Evolutionary conservation across 768 basidiomycete genomes (phyloP), one percentile per base, ranked within the genome.

Genomic region (Lepiota venenata): DNA sequence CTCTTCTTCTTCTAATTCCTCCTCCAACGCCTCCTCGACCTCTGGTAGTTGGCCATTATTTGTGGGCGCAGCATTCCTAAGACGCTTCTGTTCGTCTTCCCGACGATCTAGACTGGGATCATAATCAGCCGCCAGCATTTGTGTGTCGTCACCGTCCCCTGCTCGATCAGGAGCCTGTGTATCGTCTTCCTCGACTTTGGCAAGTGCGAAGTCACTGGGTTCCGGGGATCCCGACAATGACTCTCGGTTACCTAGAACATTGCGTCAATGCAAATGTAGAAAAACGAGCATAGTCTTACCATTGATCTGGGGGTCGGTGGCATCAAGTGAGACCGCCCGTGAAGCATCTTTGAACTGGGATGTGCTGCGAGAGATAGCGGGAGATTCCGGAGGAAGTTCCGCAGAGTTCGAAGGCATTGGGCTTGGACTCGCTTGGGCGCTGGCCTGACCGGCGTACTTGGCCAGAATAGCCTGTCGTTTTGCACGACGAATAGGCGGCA

Each of bases 111-210:
- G 58, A 60, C 74, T 77, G 2, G 78, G 77, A 57, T 98, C 90
- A 69, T 97, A 97, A 70, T 98, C 95, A 42, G 93, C 95, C 18
- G 95, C 95, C 27, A 85, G 89, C 41, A 97, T 76, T 63, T 93
- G 89, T 60, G 88, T 84, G 66, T 75, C 68, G 50, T 70, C 72
- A 36, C 70, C 74, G 46, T 79, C 75, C 58, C 76, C 74, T 18
- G 21, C 32, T 7, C 20, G 38, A 29, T 68, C 69, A 58, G 73
- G 75, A 14, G 71, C 72, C 51, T 78, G 76, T 7, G 72, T 74
- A 35, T 79, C 72, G 15, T 79, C 73, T 16, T 84, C 80, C 20
- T 74, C 77, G 41, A 80, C 80, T 63, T 92, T 93, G 1, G 82
- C 83, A 4, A 93, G 75, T 27, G 83, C 77, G 61, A 94, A 91